Evolutionary conservation across 208 protist species (phyloP), one percentile per base, ranked within the genome.

Genomic region (Balamuthia mandrillaris): DNA sequence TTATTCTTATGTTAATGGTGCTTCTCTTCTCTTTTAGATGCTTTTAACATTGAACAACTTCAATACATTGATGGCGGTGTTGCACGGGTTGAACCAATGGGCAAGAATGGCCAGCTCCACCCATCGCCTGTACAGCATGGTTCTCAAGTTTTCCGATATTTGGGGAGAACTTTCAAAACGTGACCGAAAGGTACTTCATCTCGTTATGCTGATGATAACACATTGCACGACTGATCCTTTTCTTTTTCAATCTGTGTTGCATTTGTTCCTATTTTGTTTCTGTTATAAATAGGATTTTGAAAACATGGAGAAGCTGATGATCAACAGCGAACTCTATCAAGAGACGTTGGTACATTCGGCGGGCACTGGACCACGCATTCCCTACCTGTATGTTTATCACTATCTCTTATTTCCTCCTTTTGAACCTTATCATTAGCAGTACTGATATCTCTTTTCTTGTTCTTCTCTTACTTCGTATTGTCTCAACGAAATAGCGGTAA

Each of bases 81-180:
- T 75, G 65, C 65, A 75, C 41, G 65, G 65, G 5, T 52, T 75
- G 41, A 75, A 75, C 27, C 65, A 75, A 29, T 75, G 65, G 65
- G 65, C 65, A 0, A 35, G 44, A 42, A 52, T 42, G 1, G 65
- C 65, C 5, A 51, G 65, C 39, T 33, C 41, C 65, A 49, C 51
- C 16, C 35, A 31, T 27, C 31, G 33, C 18, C 18, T 75, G 12
- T 75, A 42, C 12, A 52, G 41, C 24, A 42, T 75, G 12, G 41
- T 52, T 21, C 65, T 75, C 37, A 75, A 75, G 65, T 29, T 75
- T 29, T 52, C 65, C 37, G 18, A 35, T n/a, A 42, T 75, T 35
- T 75, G 65, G 65, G 41, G 41, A 12, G 65, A 75, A 47, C 65
- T 75, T 5, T 75, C 65, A 14, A 75, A 75, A 27, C 31, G 39